Base-by-base conservation (phyloP, 2,329 filamentous ascomycete genomes). In the Aspergillus quadricinctus region DNA sequence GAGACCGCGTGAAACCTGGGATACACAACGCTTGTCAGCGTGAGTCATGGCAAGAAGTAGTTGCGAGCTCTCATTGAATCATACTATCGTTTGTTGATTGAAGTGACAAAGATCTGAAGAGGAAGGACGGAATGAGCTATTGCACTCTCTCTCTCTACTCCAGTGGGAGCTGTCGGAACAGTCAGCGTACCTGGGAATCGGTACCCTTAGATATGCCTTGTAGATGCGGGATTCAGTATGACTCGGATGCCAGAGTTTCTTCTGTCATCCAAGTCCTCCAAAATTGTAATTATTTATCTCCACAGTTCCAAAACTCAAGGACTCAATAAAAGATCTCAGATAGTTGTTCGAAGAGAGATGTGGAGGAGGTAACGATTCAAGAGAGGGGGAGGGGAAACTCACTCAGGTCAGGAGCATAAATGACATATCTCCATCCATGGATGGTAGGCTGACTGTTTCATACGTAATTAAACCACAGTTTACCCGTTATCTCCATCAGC, bases 321-420 rank as follows among this genome's bases (percentile, higher is more conserved):
- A 43, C 40, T 21, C 5, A 46, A 14, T 11, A 23, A 23, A 23
- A 46, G 10, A 14, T 23, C 2, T 23, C 19, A 46, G 43, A 25
- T 46, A 46, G 43, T 46, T 27, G 43, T 46, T 46, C 11, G 23
- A 51, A 54, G 37, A 55, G 50, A 48, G 43, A 37, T 23, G 49
- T 55, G 54, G 58, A 61, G 25, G 23, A 37, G 35, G 53, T 48
- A 55, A 56, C 52, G 54, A 57, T 61, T 52, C 43, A 41, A 40
- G 54, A 51, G 55, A 53, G 59, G 61, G 54, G 55, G 54, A 55
- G 59, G 56, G 37, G 58, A 54, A 58, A 55, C 46, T 48, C 55
- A 55, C 54, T 60, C 60, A 64, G 62, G 64, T 63, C 61, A 64
- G 62, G 62, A 65, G 61, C 54, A 58, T 59, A 50, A 58, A 62